A percentile compares a stretch with the other conserved stretches of the same genome.
Conservation (phyloP, 768 basidiomycete genomes). For the Cyclocybe aegerita region DNA sequence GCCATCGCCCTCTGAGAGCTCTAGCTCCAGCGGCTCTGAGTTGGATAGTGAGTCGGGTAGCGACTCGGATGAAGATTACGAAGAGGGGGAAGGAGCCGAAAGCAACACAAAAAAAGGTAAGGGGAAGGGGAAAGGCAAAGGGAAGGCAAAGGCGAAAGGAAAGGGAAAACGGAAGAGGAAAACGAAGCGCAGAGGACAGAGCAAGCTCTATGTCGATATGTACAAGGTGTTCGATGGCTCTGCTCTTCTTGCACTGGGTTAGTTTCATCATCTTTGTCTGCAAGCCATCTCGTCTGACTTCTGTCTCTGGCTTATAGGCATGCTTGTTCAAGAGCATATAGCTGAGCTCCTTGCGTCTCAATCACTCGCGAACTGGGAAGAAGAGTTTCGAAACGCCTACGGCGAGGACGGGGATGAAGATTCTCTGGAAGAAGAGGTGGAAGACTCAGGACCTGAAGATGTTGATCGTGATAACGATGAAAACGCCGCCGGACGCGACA, state of each 20-base stretch:
- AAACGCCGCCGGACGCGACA: slow-evolving; percentile 11
- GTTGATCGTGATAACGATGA: slow-evolving; percentile 13
- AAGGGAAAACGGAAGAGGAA: slow-evolving; percentile 12
- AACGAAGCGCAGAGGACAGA: slow-evolving; percentile 13
- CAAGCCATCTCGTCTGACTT: neutral
- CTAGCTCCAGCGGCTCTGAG: neutral
- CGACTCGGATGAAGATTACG: no score
- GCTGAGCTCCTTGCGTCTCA: slow-evolving; percentile 37
- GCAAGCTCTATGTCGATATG: slow-evolving; percentile 54
- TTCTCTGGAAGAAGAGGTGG: slow-evolving; percentile 5
- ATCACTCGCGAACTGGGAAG: slow-evolving; percentile 49
- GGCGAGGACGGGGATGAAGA: slow-evolving; percentile 7
- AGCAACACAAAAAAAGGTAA: no score
- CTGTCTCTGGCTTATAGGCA: slow-evolving; percentile 38
- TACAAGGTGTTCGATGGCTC: slow-evolving; percentile 75
- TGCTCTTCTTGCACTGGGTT: slow-evolving; percentile 71
- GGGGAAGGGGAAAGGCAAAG: neutral
- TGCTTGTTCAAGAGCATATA: slow-evolving; percentile 69
- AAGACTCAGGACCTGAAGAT: neutral
- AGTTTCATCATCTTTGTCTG: slow-evolving; percentile 12
- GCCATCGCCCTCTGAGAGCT: neutral
- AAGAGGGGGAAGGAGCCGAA: no score
- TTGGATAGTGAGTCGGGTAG: neutral
- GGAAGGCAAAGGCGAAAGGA: neutral
- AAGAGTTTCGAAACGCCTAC: slow-evolving; percentile 22